phyloP scores from a whole-genome alignment of 441 rosid genomes.

The Hypseocharis bilobata region DNA sequence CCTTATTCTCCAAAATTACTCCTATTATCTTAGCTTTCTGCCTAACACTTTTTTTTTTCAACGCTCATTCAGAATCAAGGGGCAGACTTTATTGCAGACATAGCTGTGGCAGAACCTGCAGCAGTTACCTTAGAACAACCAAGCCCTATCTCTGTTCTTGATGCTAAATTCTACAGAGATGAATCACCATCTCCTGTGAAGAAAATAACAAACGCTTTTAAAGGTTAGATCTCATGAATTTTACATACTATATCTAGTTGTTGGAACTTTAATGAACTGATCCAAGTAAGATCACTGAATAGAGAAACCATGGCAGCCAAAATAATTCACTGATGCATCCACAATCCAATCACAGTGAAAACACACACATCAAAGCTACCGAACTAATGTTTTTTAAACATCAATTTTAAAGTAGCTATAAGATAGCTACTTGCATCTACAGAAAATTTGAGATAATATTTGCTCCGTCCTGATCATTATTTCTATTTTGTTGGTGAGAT shows the following conservation, averaged over 20 bases:
- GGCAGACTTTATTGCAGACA: slow-evolving; percentile 31
- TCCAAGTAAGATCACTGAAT: background rate
- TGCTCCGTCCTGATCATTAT: background rate
- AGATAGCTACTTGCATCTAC: background rate
- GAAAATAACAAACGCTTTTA: slow-evolving; percentile 50
- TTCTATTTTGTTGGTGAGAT: background rate
- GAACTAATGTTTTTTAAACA: background rate
- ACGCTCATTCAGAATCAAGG: slow-evolving; percentile 41
- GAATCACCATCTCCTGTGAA: slow-evolving; percentile 78
- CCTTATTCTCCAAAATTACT: slow-evolving; percentile 13
- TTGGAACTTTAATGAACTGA: background rate
- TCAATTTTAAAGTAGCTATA: background rate
- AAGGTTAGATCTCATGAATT: slow-evolving; percentile 37
- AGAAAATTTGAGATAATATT: background rate
- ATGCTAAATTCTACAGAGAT: slow-evolving; percentile 58
- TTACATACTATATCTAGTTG: background rate
- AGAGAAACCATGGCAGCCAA: background rate
- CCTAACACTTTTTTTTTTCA: slow-evolving; percentile 22
- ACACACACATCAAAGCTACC: background rate
- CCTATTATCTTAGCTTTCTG: slow-evolving; percentile 12
- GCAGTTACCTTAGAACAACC: slow-evolving; percentile 63
- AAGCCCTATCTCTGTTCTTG: slow-evolving; percentile 89
- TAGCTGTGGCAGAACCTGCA: slow-evolving; percentile 28
- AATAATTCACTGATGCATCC: background rate
- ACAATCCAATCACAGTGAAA: background rate